Evolutionary conservation across 176 grass and related monocot species (phyloP).

Genomic region (Juncus effusus): DNA sequence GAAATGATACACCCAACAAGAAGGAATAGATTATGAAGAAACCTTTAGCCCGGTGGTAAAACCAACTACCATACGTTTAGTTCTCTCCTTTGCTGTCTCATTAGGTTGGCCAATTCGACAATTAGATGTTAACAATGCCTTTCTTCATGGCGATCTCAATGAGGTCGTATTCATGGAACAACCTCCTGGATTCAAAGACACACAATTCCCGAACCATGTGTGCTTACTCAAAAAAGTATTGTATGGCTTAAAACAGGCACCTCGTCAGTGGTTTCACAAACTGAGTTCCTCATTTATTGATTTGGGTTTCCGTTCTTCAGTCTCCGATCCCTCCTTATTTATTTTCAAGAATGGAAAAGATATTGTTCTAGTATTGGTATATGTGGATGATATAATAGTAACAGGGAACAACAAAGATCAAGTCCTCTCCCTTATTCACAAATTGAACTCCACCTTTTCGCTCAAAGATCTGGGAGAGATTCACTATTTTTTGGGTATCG

Average conservation of each 20-base stretch:
- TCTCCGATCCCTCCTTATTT: neutral
- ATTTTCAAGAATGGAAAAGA: no score
- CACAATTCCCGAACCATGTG: neutral
- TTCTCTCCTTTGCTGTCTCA: neutral
- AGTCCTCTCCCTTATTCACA: neutral
- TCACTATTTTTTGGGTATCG: neutral
- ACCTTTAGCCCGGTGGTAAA: neutral
- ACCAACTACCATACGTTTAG: neutral
- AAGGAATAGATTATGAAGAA: neutral
- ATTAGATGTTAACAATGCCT: conserved; percentile 3
- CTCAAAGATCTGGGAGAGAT: conserved; percentile 5
- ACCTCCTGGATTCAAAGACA: neutral
- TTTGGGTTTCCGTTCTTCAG: neutral
- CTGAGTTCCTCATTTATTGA: neutral
- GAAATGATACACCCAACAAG: neutral
- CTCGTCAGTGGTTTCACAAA: neutral
- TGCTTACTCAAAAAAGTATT: neutral
- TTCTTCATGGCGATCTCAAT: neutral
- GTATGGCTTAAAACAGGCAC: neutral
- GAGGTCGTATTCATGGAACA: neutral
- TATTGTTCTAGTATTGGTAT: neutral
- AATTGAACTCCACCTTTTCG: neutral
- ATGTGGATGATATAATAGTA: conserved; percentile 8
- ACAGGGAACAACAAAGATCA: neutral
- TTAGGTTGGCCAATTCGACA: neutral